phyloP scores from a whole-genome alignment of 2,329 filamentous ascomycete genomes.

The Talaromyces sp. region DNA sequence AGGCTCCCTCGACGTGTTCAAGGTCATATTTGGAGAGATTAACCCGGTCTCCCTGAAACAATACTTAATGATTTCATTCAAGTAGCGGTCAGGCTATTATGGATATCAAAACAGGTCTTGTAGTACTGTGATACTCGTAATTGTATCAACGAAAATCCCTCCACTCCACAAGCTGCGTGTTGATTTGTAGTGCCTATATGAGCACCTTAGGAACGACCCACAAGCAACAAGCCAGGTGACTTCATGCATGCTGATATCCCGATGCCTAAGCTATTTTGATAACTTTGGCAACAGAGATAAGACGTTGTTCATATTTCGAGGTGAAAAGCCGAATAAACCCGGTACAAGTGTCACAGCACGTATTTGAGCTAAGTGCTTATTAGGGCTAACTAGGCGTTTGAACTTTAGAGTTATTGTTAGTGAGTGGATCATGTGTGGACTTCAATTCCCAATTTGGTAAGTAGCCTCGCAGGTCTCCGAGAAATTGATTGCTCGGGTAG shows the following conservation, averaged over 20 bases:
- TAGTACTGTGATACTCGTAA: background rate
- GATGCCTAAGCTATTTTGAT: background rate
- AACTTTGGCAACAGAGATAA: background rate
- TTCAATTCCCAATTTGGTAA: background rate
- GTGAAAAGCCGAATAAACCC: background rate
- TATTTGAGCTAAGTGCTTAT: background rate
- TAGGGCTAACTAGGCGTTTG: background rate
- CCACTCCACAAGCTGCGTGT: background rate
- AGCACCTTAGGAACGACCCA: background rate
- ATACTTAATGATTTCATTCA: background rate
- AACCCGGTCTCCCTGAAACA: background rate
- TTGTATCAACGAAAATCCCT: background rate
- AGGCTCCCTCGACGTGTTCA: background rate
- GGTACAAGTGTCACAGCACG: background rate
- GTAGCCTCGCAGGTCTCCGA: background rate
- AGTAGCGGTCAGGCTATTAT: background rate
- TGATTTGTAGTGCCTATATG: background rate
- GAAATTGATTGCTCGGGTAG: background rate
- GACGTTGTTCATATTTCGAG: background rate
- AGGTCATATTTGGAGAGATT: background rate
- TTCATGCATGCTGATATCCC: background rate
- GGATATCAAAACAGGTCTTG: background rate
- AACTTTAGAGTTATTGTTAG: background rate
- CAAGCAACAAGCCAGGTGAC: background rate
- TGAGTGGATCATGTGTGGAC: background rate